Base-by-base conservation (phyloP, 176 grass and related monocot species). In the Pontederia crassipes region DNA sequence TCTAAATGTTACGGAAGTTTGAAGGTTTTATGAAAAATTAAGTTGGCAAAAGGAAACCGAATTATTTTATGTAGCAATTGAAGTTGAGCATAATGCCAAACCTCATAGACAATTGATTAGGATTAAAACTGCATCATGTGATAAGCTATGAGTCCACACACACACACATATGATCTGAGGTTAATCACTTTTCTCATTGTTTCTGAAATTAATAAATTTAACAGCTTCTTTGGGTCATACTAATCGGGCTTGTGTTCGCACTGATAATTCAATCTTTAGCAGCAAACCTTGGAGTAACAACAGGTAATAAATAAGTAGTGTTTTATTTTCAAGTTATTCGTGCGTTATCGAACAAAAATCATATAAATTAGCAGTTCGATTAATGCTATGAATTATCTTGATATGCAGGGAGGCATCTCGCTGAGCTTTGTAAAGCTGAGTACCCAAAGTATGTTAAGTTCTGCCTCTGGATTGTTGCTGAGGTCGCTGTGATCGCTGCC, bases 221-320 rank as follows among this genome's bases (percentile, higher is more conserved):
- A 4, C 57, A 97, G 92, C 92, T 97, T 27, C 66, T 97, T 46
- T 97, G 92, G 92, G 87, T 97, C 12, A 88, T 97, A 49, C 68
- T 97, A 47, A 71, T 97, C 48, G 87, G 92, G 1, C 82, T 97
- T 8, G 54, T 88, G 63, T 97, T 97, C n/a, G 92, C 92, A 0
- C 51, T 97, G 17, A 80, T 97, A 2, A 97, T 97, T 65, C 92
- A 97, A 48, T 91, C 92, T 4, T 74, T 97, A 46, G 67, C 87
- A 0, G 92, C 92, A 12, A 97, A 97, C 75, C 84, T 97, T 40
- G 92, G 92, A 2, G 92, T 97, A 1, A 78, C 85, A 54, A 97
- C 92, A 81, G 87, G 92, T 97, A 80, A 46, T 13, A 28, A 55
- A 52, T 57, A 54, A 48, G 10, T 1, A 40, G 0, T 28, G 24